A percentile compares a stretch with the other conserved stretches of the same genome.
These are phyloP conservation scores for Trichoderma arundinaceum DNA, from an alignment of 2,329 filamentous ascomycete species.

Conservation along the genomic window DNA sequence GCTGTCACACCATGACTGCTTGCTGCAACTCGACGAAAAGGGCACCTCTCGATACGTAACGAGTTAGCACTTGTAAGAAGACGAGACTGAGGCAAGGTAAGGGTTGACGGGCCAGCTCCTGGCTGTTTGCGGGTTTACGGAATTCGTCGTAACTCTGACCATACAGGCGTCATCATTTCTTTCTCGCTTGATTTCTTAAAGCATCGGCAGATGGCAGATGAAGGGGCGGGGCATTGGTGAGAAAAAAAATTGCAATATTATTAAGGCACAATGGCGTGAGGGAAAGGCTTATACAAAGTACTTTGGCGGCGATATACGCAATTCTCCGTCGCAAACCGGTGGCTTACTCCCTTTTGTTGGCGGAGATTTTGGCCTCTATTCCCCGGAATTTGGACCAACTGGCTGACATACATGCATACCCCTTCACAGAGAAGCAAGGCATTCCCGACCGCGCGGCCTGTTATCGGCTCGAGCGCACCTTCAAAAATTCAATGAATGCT, in stretches of 20 bases:
- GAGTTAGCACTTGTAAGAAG: constrained; percentile 19
- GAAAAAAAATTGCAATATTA: background rate
- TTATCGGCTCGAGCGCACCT: too few relatives aligned
- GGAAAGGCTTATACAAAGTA: background rate
- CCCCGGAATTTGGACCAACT: background rate
- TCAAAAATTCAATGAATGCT: too few relatives aligned
- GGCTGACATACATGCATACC: constrained; percentile 9
- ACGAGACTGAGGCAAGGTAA: constrained; percentile 8
- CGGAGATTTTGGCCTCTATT: constrained; percentile 16
- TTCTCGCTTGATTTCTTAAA: background rate
- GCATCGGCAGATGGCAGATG: background rate
- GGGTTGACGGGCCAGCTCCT: background rate
- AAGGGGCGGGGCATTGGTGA: background rate
- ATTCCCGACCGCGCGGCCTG: background rate
- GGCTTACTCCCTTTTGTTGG: constrained; percentile 9
- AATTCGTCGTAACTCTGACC: constrained; percentile 25
- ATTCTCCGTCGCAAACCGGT: constrained; percentile 17
- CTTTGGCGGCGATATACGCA: constrained; percentile 20
- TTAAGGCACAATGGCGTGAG: background rate
- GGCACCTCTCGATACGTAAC: constrained; percentile 14
- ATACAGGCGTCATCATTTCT: constrained; percentile 24
- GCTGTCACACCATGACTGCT: constrained; percentile 29
- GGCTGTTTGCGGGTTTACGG: constrained; percentile 2
- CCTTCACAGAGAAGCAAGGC: background rate
- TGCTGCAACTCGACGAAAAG: constrained; percentile 24